Evolutionary conservation across 352 stramenopile genomes (phyloP).

Genomic region (Pythium coloratum): DNA sequence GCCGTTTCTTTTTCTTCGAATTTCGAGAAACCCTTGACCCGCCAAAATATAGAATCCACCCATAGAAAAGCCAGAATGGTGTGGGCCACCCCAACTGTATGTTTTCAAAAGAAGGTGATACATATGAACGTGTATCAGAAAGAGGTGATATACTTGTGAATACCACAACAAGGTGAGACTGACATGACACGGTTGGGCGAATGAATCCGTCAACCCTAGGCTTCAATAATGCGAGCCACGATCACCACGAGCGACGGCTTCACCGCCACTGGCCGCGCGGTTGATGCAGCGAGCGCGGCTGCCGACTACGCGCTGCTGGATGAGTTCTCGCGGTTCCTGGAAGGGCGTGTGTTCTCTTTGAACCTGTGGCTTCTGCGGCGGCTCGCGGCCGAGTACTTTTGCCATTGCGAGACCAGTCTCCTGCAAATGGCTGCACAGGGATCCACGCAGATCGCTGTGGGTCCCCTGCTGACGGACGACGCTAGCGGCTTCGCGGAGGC

Average conservation of each 20-base stretch:
- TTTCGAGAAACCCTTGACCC: neutral
- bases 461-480: constrained; percentile 9
- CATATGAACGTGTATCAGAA: neutral
- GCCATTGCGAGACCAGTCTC: constrained; percentile 47
- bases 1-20: neutral
- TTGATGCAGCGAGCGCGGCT: constrained; percentile 2
- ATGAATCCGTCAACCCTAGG: neutral
- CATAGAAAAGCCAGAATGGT: neutral
- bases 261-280: constrained; percentile 1
- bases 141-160: neutral
- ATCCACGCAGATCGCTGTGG: constrained; percentile 13
- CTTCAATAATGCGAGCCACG: neutral
- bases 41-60: neutral
- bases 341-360: constrained; percentile 42
- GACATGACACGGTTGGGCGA: neutral
- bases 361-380: constrained; percentile 54
- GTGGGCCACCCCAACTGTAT: neutral
- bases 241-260: constrained; percentile 27
- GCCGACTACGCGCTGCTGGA: constrained; percentile 39
- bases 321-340: constrained; percentile 55
- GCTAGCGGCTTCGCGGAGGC: neutral
- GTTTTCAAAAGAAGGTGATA: neutral
- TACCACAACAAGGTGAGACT: neutral
- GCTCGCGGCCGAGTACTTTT: constrained; percentile 56
- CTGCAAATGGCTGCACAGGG: constrained; percentile 35